Evolutionary conservation across 176 grass and related monocot genomes (phyloP).

Genomic region (Secale cereale): DNA sequence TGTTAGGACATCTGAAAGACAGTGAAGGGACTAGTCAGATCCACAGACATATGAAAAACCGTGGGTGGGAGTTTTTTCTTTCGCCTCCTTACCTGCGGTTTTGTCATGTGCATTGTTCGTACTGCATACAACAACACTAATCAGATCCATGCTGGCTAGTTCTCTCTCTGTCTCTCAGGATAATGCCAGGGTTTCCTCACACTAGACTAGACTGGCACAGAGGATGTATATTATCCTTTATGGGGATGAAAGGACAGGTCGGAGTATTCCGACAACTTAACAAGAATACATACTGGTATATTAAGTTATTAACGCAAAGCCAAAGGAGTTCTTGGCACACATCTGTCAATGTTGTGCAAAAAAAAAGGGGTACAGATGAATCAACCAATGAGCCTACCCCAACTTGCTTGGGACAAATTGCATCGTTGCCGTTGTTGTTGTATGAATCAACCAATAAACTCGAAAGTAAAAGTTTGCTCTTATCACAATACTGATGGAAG

Average conservation of each 20-base stretch:
- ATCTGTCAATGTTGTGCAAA: no score
- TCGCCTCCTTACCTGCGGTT: constrained; percentile 23
- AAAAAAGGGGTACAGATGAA: no score
- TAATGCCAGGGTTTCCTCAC: constrained; percentile 22
- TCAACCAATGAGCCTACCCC: no score
- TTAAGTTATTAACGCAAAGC: constrained; percentile 9
- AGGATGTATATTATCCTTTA: constrained; percentile 5
- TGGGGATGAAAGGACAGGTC: constrained; percentile 16
- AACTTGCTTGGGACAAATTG: no score
- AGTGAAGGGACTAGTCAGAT: no score
- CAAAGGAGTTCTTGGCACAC: background rate
- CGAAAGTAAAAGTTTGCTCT: background rate
- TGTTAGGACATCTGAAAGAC: constrained; percentile 1
- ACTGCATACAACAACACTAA: constrained; percentile 15
- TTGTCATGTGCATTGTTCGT: constrained; percentile 42
- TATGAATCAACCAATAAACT: no score
- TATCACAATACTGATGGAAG: background rate
- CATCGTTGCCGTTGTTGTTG: no score
- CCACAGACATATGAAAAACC: constrained; percentile 7
- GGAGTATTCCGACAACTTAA: background rate
- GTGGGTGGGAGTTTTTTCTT: background rate
- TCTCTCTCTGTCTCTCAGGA: constrained; percentile 7
- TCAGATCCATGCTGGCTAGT: constrained; percentile 42
- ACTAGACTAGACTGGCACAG: constrained; percentile 18
- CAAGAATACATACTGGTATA: background rate